Evolutionary conservation across 1,139 yeast genomes (phyloP).

Genomic region (Kurtzmaniella quercitrusa): DNA sequence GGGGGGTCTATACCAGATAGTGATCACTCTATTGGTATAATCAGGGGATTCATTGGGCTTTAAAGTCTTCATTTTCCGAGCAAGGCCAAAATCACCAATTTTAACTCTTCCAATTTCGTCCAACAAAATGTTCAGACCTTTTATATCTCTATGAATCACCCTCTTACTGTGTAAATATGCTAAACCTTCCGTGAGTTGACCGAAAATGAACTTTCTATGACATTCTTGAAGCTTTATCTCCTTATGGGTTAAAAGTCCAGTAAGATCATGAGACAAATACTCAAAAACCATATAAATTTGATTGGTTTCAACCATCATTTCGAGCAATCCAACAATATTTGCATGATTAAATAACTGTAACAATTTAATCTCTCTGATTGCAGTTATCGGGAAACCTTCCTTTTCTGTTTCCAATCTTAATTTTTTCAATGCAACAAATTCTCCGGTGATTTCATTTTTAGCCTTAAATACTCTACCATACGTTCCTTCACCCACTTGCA

Average conservation of each 20-base stretch:
- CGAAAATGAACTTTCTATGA: conserved; percentile 72
- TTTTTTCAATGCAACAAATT: conserved; percentile 77
- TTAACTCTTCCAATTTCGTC: conserved; percentile 70
- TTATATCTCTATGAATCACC: conserved; percentile 88
- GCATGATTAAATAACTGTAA: conserved; percentile 83
- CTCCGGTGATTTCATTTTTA: conserved; percentile 59
- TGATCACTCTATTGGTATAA: conserved; percentile 91
- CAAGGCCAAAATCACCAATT: conserved; percentile 93
- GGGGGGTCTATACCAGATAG: conserved; percentile 97
- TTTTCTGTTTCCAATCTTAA: conserved; percentile 80
- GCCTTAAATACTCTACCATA: conserved; percentile 55
- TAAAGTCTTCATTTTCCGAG: conserved; percentile 67
- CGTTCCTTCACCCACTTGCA: conserved; percentile 50
- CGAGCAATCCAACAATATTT: conserved; percentile 75
- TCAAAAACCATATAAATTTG: conserved; percentile 88
- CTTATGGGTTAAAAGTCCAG: conserved; percentile 82
- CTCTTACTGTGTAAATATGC: conserved; percentile 74
- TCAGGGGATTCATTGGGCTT: conserved; percentile 54
- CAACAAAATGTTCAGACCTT: conserved; percentile 85
- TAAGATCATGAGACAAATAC: conserved; percentile 88
- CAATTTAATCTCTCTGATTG: conserved; percentile 84
- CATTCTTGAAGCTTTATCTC: conserved; percentile 57
- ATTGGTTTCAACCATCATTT: conserved; percentile 84
- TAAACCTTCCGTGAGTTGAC: conserved; percentile 76
- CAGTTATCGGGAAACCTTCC: conserved; percentile 96